These are phyloP conservation scores for Beauveria sp. DNA, from an alignment of 2,329 filamentous ascomycete species.

Conservation along the genomic window DNA sequence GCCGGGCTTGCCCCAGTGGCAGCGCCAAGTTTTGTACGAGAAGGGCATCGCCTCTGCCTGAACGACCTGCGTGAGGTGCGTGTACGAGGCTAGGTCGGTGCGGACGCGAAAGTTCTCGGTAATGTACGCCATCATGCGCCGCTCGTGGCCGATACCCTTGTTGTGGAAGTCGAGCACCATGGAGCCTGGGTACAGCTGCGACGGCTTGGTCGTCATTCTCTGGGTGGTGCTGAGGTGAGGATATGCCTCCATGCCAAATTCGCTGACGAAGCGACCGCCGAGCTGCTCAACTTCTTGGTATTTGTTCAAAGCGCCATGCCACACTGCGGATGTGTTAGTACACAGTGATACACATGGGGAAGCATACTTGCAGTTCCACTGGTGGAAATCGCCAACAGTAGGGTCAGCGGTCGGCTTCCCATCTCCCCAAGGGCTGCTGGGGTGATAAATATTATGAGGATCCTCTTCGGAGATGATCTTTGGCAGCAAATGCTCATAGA, in stretches of 20 bases:
- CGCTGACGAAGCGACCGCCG: constrained; percentile 69
- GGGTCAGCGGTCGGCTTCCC: constrained; percentile 49
- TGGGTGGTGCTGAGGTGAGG: constrained; percentile 65
- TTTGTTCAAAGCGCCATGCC: constrained; percentile 63
- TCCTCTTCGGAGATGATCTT: constrained; percentile 54
- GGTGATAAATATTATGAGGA: constrained; percentile 61
- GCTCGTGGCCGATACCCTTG: constrained; percentile 71
- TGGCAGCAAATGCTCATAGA: constrained; percentile 68
- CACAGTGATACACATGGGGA: background rate
- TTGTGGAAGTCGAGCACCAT: constrained; percentile 75
- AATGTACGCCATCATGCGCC: constrained; percentile 66
- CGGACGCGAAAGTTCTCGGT: constrained; percentile 62
- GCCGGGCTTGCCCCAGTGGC: constrained; percentile 52
- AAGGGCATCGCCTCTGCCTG: constrained; percentile 45
- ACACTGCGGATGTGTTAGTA: constrained; percentile 36
- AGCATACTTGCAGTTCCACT: constrained; percentile 45
- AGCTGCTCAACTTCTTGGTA: constrained; percentile 69
- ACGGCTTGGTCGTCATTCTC: constrained; percentile 47
- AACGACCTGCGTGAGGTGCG: constrained; percentile 56
- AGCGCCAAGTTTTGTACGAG: constrained; percentile 50
- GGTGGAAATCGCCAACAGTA: constrained; percentile 71
- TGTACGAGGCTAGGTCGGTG: constrained; percentile 62
- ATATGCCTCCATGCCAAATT: constrained; percentile 68
- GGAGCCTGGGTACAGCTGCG: constrained; percentile 56
- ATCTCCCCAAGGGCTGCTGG: constrained; percentile 66